Percentiles rank a stretch among this genome's conserved stretches.
These are phyloP conservation scores for Jaltomata sinuosa DNA, from an alignment of 257 asterid genomes.

Conservation along the genomic window DNA sequence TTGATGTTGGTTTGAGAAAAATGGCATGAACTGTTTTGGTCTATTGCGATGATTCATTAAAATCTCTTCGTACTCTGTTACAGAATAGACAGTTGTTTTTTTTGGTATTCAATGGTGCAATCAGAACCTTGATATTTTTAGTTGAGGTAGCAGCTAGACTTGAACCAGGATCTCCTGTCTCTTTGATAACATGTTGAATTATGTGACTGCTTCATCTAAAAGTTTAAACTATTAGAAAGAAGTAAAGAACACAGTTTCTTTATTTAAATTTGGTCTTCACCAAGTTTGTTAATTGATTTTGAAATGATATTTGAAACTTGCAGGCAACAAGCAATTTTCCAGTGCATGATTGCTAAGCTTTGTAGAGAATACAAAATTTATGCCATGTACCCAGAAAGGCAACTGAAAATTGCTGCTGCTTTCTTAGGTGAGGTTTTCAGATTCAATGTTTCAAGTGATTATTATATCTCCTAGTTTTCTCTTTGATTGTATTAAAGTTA, in stretches of 20 bases:
- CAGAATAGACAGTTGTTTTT: too few species aligned
- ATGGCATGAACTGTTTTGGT: neutral
- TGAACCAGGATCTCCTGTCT: neutral
- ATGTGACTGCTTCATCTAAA: neutral
- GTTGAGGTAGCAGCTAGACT: neutral
- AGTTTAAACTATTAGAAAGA: neutral
- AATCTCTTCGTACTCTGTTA: neutral
- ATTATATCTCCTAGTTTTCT: neutral
- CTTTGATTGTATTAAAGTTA: neutral
- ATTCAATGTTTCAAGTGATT: neutral
- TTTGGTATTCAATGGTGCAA: too few species aligned
- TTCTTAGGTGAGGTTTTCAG: constrained; percentile 58
- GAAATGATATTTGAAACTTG: neutral
- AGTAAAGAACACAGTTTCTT: too few species aligned
- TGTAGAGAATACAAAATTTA: constrained; percentile 80
- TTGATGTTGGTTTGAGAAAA: neutral
- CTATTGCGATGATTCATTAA: neutral
- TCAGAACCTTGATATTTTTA: neutral
- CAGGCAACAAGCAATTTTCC: constrained; percentile 74
- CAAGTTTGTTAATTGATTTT: neutral
- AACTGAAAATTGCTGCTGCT: constrained; percentile 70
- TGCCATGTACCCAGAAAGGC: constrained; percentile 73
- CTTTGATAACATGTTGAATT: neutral
- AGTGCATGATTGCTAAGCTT: constrained; percentile 73
- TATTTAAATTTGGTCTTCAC: neutral